A percentile compares a stretch with the other conserved stretches of the same genome.
Conservation (phyloP, 2,329 filamentous ascomycete species). For the Pseudogymnoascus sp. region DNA sequence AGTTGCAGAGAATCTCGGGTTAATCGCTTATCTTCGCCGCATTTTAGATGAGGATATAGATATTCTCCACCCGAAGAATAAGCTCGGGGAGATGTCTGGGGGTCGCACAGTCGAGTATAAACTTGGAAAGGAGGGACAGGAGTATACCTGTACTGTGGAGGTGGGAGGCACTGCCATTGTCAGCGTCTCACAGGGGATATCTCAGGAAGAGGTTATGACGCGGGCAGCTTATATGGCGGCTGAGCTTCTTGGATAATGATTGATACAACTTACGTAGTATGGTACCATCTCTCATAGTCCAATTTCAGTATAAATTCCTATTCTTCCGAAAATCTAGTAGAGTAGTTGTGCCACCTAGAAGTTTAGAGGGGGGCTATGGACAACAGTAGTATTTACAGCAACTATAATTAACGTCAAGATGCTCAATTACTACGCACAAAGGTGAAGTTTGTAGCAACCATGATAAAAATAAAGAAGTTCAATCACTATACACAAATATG, state of each 20-base stretch:
- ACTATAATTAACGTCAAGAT: too few relatives aligned
- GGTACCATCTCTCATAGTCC: background rate
- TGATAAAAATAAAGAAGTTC: too few relatives aligned
- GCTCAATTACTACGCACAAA: too few relatives aligned
- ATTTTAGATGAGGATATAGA: constrained; percentile 53
- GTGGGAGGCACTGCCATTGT: constrained; percentile 12
- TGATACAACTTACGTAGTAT: background rate
- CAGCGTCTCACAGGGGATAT: constrained; percentile 19
- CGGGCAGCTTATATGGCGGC: constrained; percentile 44
- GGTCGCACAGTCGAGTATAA: constrained; percentile 47
- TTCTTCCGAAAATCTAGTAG: too few relatives aligned
- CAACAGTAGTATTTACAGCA: background rate
- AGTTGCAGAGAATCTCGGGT: constrained; percentile 56
- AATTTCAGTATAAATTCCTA: background rate
- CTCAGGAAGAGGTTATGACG: constrained; percentile 54
- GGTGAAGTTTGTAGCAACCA: background rate
- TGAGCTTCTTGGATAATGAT: constrained; percentile 36
- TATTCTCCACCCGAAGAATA: constrained; percentile 58
- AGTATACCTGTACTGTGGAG: constrained; percentile 7
- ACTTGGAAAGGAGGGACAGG: constrained; percentile 23
- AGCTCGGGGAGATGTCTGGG: constrained; percentile 52
- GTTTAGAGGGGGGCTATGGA: background rate
- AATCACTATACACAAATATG: too few relatives aligned
- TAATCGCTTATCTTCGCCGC: constrained; percentile 54
- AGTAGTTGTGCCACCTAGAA: background rate